Evolutionary conservation across 2,329 filamentous ascomycete genomes (phyloP), one percentile per base, ranked within the genome.

Genomic region (Aspergillus melleus): DNA sequence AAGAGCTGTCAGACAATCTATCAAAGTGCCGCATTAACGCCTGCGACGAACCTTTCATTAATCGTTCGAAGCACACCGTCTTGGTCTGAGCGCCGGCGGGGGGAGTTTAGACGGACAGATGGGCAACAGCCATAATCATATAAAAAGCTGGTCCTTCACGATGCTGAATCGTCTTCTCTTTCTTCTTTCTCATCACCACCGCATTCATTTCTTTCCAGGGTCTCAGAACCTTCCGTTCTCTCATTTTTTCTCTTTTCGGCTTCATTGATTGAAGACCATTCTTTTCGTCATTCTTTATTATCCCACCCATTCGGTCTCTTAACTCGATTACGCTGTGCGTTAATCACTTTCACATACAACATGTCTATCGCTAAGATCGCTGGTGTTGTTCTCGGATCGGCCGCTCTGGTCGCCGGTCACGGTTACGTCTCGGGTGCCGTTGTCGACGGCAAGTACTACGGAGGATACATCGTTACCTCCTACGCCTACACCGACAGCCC

Each of bases 381-480:
- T 64, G 70, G 66, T 65, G 49, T 73, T 44, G 54, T 74, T 56
- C 69, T 78, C 59, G 68, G 69, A 52, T 73, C 76, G 47, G 66
- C 74, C 61, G 70, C 74, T 51, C 64, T 74, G 60, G 76, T 75
- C 52, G 69, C 73, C 57, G 77, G 73, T 52, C 77, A 79, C 63
- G 77, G 77, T 52, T 75, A 69, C 53, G 75, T 79, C 20, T 62
- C 65, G 9, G 73, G 71, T 58, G 72, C 74, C 52, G 66, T 76
- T 44, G 69, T 74, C 55, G 75, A 74, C 52, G 74, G 72, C 44
- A 62, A 63, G 32, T 76, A 71, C 65, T 74, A 78, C 58, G 66
- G 67, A 26, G 80, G 80, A 47, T 82, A 77, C 68, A 66, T 79
- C 50, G 69, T 76, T 46, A 65, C 61, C 60, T 55, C 63, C 20